Base-by-base conservation (phyloP, 2,329 filamentous ascomycete species). In the Calcarisporium arbuscula region DNA sequence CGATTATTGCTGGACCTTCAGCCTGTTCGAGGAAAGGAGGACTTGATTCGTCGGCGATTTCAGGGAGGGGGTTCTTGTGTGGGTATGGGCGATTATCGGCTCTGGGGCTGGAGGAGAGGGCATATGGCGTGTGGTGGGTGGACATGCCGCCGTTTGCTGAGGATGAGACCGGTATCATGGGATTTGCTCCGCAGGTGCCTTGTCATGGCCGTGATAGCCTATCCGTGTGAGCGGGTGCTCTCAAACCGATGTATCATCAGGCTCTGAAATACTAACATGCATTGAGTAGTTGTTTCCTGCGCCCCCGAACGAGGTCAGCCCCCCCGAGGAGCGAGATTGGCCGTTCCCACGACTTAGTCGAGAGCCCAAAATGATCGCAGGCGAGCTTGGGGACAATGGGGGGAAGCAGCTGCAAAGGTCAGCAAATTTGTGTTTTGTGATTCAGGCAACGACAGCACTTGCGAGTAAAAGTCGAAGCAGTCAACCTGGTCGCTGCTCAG, bases 241-340 rank as follows among this genome's bases (percentile, higher is more conserved):
- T 10, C 3, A 11, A 3, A 0, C n/a, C 2, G 0, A 10, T 61
- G 15, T 27, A 72, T 61, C 62, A 7, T 4, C 1, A 19, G 5
- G 6, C 0, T 0, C 9, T 15, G 6, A 3, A 2, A 0, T 22
- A 55, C 60, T 49, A 53, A 72, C 77, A 57, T 84, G 79, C 69
- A 82, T 76, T 0, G 75, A 80, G 40, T 84, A 84, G 35, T 83
- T 83, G 42, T 84, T 84, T 0, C 80, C 80, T 6, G 80, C 80
- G 0, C 80, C 80, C 1, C 80, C 80, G 39, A 84, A 84, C 1
- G 72, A 80, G 5, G 80, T 83, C 34, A 85, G 48, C 0, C 80
- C 80, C 1, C 80, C 80, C 0, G n/a, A 84, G 61, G 1, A 83
- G 53, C 0, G 76, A 81, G 15, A 82, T 65, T 0, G 72, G 67